A percentile compares a stretch with the other conserved stretches of the same genome.
Evolutionary conservation across 352 stramenopile genomes (phyloP).

Genomic region (Pythium periplocum): DNA sequence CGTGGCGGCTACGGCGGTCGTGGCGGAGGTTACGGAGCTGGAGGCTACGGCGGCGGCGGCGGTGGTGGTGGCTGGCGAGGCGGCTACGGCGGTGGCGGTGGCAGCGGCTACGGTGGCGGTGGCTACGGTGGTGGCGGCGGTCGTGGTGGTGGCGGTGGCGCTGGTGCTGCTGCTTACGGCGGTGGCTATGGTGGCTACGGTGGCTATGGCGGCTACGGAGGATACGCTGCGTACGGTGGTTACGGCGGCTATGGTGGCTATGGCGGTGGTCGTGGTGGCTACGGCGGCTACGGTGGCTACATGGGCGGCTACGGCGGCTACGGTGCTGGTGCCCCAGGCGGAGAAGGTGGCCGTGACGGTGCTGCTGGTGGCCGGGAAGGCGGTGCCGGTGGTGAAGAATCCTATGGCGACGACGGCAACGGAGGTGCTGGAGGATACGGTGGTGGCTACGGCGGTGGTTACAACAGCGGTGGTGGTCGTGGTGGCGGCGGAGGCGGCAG

Average conservation of each 20-base stretch:
- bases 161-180: conserved; percentile 20
- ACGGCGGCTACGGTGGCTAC: conserved; percentile 24
- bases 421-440: conserved; percentile 22
- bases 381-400: conserved; percentile 17
- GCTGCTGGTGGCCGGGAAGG: conserved; percentile 11
- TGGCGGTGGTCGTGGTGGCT: conserved; percentile 19
- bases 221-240: conserved; percentile 18
- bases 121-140: conserved; percentile 14
- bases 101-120: conserved; percentile 17
- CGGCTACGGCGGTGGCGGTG: background rate
- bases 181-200: conserved; percentile 14
- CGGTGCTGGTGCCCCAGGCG: conserved; percentile 13
- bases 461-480: conserved; percentile 27
- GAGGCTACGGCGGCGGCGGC: conserved; percentile 9
- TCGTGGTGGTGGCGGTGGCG: conserved; percentile 14
- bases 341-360: conserved; percentile 13
- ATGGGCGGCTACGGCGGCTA: conserved; percentile 16
- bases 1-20: conserved; percentile 21
- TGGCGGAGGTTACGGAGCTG: conserved; percentile 8
- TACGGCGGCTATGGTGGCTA: conserved; percentile 29
- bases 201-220: conserved; percentile 20
- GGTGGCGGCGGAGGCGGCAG: conserved; percentile 28
- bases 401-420: conserved; percentile 21
- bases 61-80: too few relatives aligned
- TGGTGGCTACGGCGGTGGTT: conserved; percentile 24